These are phyloP conservation scores for Heterobasidion annosum DNA, from an alignment of 1,284 basidiomycete species.

Conservation along the genomic window DNA sequence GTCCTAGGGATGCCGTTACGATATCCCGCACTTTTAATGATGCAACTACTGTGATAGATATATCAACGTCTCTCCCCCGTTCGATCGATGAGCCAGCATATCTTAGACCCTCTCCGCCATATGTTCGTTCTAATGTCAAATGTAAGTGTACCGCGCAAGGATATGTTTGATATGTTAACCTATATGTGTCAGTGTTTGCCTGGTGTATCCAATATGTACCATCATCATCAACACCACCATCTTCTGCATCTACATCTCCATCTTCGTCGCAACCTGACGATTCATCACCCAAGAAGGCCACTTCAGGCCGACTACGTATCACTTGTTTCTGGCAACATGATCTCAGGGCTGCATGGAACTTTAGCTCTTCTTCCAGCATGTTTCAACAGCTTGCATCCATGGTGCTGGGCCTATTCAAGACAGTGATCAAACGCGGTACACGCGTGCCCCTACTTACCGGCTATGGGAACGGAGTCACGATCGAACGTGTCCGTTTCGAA, in stretches of 20 bases:
- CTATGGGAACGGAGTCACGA: conserved; percentile 77
- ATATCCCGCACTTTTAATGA: conserved; percentile 84
- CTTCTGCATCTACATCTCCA: conserved; percentile 24
- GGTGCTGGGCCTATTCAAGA: conserved; percentile 71
- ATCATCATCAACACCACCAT: conserved; percentile 28
- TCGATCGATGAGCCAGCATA: conserved; percentile 90
- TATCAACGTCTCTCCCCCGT: conserved; percentile 92
- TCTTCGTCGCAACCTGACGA: conserved; percentile 21
- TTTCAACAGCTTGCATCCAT: conserved; percentile 76
- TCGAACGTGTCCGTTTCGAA: conserved; percentile 75
- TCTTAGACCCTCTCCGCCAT: conserved; percentile 89
- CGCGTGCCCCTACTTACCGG: conserved; percentile 70
- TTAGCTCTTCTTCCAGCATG: conserved; percentile 49
- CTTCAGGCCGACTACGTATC: conserved; percentile 48
- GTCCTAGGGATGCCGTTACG: conserved; percentile 87
- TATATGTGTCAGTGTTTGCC: conserved; percentile 59
- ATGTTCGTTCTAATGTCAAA: conserved; percentile 85
- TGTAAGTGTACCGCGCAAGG: conserved; percentile 32
- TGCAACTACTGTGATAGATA: conserved; percentile 78
- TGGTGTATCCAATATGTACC: conserved; percentile 80
- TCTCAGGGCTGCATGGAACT: conserved; percentile 82
- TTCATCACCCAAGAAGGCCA: conserved; percentile 20
- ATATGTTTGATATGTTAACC: conserved; percentile 9
- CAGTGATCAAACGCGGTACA: conserved; percentile 63
- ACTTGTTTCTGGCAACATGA: conserved; percentile 97